phyloP scores from a whole-genome alignment of 345 rosid genomes.

The Syzygium grande region DNA sequence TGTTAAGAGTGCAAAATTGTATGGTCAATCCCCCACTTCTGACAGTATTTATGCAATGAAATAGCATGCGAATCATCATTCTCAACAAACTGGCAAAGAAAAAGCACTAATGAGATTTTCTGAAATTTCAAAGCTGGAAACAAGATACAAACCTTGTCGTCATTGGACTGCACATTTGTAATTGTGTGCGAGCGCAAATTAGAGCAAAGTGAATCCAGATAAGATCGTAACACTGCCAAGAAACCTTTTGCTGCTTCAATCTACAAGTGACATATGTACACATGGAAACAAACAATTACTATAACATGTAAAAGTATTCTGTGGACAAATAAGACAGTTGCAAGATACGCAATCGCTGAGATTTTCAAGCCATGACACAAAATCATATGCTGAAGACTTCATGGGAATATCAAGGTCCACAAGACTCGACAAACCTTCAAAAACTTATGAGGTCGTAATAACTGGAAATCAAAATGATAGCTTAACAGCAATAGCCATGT shows the following conservation, averaged over 20 bases:
- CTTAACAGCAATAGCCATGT: neutral
- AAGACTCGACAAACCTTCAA: neutral
- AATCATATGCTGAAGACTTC: neutral
- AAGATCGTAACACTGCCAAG: constrained; percentile 53
- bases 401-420: neutral
- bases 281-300: neutral
- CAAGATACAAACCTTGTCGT: constrained; percentile 65
- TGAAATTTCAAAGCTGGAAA: neutral
- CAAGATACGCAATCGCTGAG: neutral
- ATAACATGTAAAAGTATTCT: neutral
- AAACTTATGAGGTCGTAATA: neutral
- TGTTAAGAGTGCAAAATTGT: neutral
- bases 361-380: neutral
- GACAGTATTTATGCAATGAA: neutral
- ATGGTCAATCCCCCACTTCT: neutral
- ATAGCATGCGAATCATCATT: neutral
- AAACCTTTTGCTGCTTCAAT: constrained; percentile 88
- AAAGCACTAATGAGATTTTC: neutral
- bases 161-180: constrained; percentile 94
- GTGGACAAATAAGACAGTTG: neutral
- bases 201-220: constrained; percentile 80
- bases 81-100: neutral
- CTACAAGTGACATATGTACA: constrained; percentile 15
- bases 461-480: neutral
- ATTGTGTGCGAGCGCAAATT: constrained; percentile 92